These are phyloP conservation scores for Ganoderma resinaceum DNA, from an alignment of 1,284 basidiomycete genomes.

Conservation along the genomic window DNA sequence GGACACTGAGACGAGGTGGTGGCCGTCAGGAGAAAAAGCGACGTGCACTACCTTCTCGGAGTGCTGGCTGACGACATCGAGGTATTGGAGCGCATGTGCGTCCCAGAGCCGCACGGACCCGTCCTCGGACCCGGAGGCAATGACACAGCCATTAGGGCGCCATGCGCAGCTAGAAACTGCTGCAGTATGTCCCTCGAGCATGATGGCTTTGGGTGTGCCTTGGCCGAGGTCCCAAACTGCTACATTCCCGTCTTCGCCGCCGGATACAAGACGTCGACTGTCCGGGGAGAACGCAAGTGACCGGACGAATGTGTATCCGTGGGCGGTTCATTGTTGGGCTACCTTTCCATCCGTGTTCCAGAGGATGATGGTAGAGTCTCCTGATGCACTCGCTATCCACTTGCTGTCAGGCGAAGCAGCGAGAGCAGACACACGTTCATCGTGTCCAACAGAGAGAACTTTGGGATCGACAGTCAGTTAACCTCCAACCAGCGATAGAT, in stretches of 20 bases:
- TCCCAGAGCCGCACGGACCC: conserved; percentile 5
- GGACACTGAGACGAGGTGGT: background rate
- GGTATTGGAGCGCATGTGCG: background rate
- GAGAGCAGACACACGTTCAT: background rate
- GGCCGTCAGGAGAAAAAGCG: background rate
- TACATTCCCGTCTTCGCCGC: background rate
- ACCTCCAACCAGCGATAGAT: background rate
- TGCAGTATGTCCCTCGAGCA: background rate
- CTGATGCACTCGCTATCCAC: background rate
- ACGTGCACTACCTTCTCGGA: background rate
- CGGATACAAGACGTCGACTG: background rate
- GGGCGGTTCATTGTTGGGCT: background rate
- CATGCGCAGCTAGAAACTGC: background rate
- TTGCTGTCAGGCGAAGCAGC: background rate
- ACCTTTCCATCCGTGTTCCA: background rate
- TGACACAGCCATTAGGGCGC: background rate
- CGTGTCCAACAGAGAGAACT: background rate
- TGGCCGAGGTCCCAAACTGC: background rate
- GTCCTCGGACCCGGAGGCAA: conserved; percentile 2
- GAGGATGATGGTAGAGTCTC: background rate
- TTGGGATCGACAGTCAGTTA: background rate
- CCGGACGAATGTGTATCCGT: background rate
- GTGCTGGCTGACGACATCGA: background rate
- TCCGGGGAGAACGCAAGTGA: background rate
- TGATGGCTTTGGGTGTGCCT: background rate